These are phyloP conservation scores for Astrothelium subdiscretum DNA, from an alignment of 495 filamentous ascomycete genomes.

Conservation along the genomic window DNA sequence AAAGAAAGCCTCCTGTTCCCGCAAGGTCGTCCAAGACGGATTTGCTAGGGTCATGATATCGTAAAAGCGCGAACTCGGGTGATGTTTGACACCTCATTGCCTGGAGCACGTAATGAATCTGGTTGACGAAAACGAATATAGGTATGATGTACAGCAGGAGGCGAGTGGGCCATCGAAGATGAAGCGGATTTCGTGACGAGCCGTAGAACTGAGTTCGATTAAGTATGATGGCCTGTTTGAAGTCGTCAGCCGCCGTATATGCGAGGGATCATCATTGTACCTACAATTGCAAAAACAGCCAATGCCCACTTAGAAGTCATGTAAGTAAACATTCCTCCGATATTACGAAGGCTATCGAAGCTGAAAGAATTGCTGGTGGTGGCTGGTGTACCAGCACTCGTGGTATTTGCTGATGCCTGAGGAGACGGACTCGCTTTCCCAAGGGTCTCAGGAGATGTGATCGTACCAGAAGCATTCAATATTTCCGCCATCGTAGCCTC, in stretches of 20 bases:
- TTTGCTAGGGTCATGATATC: conserved; percentile 60
- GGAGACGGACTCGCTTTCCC: conserved; percentile 21
- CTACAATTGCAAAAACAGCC: conserved; percentile 64
- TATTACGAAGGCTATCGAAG: conserved; percentile 38
- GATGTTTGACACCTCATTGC: conserved; percentile 90
- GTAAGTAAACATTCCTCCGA: conserved; percentile 87
- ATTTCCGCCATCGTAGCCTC: conserved; percentile 34
- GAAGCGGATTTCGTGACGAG: conserved; percentile 65
- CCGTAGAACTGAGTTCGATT: conserved; percentile 92
- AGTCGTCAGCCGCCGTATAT: conserved; percentile 7
- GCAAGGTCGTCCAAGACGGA: conserved; percentile 60
- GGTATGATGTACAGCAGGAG: conserved; percentile 62
- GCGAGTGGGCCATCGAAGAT: conserved; percentile 58
- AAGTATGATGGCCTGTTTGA: conserved; percentile 59
- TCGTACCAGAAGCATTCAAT: conserved; percentile 25
- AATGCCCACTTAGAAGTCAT: conserved; percentile 90
- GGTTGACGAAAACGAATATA: conserved; percentile 59
- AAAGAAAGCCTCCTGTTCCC: conserved; percentile 54
- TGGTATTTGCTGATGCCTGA: conserved; percentile 25
- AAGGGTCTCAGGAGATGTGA: conserved; percentile 14
- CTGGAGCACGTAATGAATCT: conserved; percentile 59
- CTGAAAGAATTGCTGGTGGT: conserved; percentile 8
- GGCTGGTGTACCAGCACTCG: neutral
- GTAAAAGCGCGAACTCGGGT: conserved; percentile 56
- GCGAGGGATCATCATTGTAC: conserved; percentile 8